These are phyloP conservation scores for Phytophthora citricola DNA, from an alignment of 352 stramenopile species.

Conservation along the genomic window DNA sequence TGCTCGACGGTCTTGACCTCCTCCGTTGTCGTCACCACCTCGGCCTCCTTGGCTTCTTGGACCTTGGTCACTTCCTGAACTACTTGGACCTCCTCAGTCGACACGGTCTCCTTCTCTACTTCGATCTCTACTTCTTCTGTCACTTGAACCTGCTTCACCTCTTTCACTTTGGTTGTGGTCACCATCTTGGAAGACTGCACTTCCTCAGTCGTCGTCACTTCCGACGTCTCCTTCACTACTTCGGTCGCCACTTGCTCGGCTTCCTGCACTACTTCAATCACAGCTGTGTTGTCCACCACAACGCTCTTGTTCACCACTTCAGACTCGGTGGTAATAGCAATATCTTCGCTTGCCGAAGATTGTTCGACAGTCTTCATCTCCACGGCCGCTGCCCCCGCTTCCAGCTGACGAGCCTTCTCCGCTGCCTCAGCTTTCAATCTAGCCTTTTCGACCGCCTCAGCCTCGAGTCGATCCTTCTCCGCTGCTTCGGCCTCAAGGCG, in stretches of 20 bases:
- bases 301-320: too few species aligned
- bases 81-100: slow-evolving; percentile 6
- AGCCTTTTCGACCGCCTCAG: too few species aligned
- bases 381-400: too few species aligned
- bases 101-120: slow-evolving; percentile 3
- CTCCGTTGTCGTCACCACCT: slow-evolving; percentile 6
- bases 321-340: too few species aligned
- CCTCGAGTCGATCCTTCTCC: not conserved
- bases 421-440: too few species aligned
- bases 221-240: slow-evolving; percentile 4
- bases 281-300: too few species aligned
- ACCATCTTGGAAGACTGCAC: slow-evolving; percentile 8
- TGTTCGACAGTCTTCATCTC: too few species aligned
- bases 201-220: slow-evolving; percentile 5
- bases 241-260: not conserved
- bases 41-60: slow-evolving; percentile 3
- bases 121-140: slow-evolving; percentile 4
- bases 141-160: slow-evolving; percentile 5
- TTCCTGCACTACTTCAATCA: not conserved
- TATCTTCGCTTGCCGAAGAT: too few species aligned
- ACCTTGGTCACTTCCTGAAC: slow-evolving; percentile 11
- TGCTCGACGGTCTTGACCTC: slow-evolving; percentile 13
- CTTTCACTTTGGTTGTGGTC: slow-evolving; percentile 8
- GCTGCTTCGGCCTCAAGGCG: not conserved
- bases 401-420: too few species aligned